Percentiles rank a stretch among this genome's conserved stretches.
These are phyloP conservation scores for Leonotis leonurus DNA, from an alignment of 257 asterid species.

Conservation along the genomic window DNA sequence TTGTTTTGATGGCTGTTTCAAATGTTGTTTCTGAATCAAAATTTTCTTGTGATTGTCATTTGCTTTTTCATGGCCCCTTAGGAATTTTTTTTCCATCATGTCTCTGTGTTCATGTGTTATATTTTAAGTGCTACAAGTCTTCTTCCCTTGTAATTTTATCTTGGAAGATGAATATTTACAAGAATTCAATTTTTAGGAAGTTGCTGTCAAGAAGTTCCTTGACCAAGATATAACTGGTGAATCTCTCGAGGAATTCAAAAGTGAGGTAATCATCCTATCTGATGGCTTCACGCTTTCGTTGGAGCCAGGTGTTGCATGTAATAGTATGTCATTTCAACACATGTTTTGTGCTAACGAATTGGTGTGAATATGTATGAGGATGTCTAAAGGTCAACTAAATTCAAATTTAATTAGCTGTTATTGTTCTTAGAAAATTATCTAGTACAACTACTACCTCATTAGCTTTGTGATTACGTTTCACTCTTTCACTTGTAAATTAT, in stretches of 20 bases:
- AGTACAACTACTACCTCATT: neutral
- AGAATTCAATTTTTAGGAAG: slow-evolving; percentile 57
- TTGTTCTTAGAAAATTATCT: neutral
- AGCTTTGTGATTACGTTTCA: neutral
- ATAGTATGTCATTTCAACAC: neutral
- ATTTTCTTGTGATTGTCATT: neutral
- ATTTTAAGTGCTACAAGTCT: slow-evolving; percentile 4
- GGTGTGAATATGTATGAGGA: neutral
- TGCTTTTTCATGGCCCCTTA: too few relatives aligned
- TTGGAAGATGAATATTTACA: slow-evolving; percentile 16
- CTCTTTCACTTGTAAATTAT: neutral
- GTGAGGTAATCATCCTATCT: slow-evolving; percentile 61
- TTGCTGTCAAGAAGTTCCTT: slow-evolving; percentile 91
- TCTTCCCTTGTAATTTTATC: slow-evolving; percentile 12
- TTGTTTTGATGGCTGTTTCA: too few relatives aligned
- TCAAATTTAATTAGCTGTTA: neutral
- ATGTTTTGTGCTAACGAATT: neutral
- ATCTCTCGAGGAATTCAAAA: slow-evolving; percentile 90
- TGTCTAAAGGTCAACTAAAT: neutral
- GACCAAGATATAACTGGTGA: slow-evolving; percentile 86
- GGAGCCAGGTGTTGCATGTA: slow-evolving; percentile 6
- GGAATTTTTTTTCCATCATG: slow-evolving; percentile 6
- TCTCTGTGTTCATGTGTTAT: neutral
- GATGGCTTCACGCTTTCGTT: neutral
- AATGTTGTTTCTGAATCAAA: too few relatives aligned